Percentiles rank a stretch among this genome's conserved stretches.
Conservation (phyloP, 1,139 yeast genomes). For the Blastobotrys aristatus region DNA sequence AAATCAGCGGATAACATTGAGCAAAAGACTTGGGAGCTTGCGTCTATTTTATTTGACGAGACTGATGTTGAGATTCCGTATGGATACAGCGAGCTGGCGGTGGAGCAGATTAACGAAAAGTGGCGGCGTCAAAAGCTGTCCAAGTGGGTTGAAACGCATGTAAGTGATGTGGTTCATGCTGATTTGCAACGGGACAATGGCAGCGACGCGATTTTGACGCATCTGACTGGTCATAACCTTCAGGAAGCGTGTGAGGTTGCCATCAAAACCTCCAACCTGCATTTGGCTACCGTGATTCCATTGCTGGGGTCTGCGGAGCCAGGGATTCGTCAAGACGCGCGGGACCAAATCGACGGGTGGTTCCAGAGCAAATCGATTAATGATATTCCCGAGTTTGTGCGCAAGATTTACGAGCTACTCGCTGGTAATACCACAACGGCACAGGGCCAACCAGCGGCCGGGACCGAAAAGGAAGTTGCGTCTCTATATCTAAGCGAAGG, state of each 20-base stretch:
- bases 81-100: conserved; percentile 28
- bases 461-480: conserved; percentile 25
- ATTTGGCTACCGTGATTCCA: conserved; percentile 66
- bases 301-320: conserved; percentile 58
- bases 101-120: conserved; percentile 35
- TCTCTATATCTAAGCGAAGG: conserved; percentile 39
- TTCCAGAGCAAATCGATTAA: conserved; percentile 36
- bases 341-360: conserved; percentile 66
- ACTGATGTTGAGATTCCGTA: conserved; percentile 19
- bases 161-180: conserved; percentile 40
- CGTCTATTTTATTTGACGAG: conserved; percentile 56
- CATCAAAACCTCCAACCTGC: conserved; percentile 52
- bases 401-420: conserved; percentile 59
- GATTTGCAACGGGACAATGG: conserved; percentile 25
- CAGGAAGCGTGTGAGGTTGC: conserved; percentile 60
- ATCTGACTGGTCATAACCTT: conserved; percentile 54
- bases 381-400: conserved; percentile 48
- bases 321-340: conserved; percentile 51
- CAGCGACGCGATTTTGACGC: conserved; percentile 48
- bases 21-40: conserved; percentile 43
- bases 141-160: conserved; percentile 54
- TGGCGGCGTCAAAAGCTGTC: conserved; percentile 46
- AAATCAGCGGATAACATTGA: conserved; percentile 14
- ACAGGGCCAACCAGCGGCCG: conserved; percentile 32
- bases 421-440: conserved; percentile 45